Conservation (phyloP, 2,329 filamentous ascomycete genomes). For the Microthyrium microscopicum region DNA sequence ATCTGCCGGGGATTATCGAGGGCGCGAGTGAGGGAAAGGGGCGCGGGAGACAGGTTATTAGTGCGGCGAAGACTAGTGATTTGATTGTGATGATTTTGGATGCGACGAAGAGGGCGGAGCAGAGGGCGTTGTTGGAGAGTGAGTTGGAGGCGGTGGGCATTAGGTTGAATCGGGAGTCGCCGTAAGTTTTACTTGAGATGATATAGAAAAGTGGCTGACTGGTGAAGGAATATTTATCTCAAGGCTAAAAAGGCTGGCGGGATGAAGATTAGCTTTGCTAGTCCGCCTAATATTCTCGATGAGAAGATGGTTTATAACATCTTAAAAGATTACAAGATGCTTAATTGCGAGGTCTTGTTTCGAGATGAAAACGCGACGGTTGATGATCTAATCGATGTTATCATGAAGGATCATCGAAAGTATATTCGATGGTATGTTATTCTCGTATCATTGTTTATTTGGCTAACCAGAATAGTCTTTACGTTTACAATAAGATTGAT, state of each 20-base stretch:
- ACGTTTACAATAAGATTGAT: constrained; percentile 99
- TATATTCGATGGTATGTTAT: constrained; percentile 58
- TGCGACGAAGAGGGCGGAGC: constrained; percentile 90
- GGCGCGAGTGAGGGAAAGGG: constrained; percentile 93
- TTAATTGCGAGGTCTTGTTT: constrained; percentile 91
- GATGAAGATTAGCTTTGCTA: constrained; percentile 95
- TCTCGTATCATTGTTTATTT: neutral
- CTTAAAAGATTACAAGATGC: constrained; percentile 92
- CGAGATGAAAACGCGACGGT: constrained; percentile 91
- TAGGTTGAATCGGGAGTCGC: constrained; percentile 75
- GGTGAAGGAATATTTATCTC: constrained; percentile 75
- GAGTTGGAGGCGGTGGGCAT: constrained; percentile 94
- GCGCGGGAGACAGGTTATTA: constrained; percentile 88
- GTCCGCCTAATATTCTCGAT: constrained; percentile 77
- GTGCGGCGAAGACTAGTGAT: constrained; percentile 93
- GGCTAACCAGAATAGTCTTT: constrained; percentile 47
- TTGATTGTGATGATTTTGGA: constrained; percentile 93
- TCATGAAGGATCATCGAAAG: constrained; percentile 97
- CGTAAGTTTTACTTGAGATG: constrained; percentile 33
- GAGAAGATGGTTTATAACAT: constrained; percentile 99
- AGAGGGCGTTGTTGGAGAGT: constrained; percentile 73
- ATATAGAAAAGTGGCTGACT: constrained; percentile 4
- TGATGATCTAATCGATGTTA: constrained; percentile 97
- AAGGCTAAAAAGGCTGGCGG: constrained; percentile 92
- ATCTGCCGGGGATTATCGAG: constrained; percentile 96